Evolutionary conservation across 768 basidiomycete species (phyloP).

Genomic region (Boletus huronensis): DNA sequence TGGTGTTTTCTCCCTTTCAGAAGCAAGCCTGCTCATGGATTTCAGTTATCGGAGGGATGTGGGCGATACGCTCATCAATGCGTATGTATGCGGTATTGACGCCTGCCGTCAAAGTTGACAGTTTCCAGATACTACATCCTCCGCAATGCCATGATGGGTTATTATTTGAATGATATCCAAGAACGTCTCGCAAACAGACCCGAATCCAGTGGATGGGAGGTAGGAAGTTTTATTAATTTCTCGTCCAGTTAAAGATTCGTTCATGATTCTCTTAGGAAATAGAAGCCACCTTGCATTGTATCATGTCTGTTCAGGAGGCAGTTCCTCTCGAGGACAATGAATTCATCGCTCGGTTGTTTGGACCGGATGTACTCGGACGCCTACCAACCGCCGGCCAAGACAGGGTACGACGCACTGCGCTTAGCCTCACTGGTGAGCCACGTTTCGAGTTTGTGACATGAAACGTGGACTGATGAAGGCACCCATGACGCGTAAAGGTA

Average conservation of each 20-base stretch:
- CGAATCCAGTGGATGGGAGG: conserved; percentile 70
- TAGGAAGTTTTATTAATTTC: conserved; percentile 24
- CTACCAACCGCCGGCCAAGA: conserved; percentile 62
- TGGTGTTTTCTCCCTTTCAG: conserved; percentile 5
- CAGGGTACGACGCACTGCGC: conserved; percentile 68
- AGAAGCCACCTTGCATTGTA: conserved; percentile 83
- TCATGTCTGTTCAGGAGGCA: conserved; percentile 86
- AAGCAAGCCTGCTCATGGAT: conserved; percentile 1
- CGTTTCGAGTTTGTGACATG: background rate
- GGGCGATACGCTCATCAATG: conserved; percentile 85
- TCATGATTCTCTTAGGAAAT: conserved; percentile 54
- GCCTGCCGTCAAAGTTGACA: conserved; percentile 5
- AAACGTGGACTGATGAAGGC: background rate
- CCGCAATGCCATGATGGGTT: conserved; percentile 76
- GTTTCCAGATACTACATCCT: conserved; percentile 76
- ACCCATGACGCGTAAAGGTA: conserved; percentile 38
- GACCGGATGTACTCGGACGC: conserved; percentile 62
- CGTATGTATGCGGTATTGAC: conserved; percentile 45
- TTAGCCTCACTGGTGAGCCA: conserved; percentile 70
- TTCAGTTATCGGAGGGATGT: conserved; percentile 78
- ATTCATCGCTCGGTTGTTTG: conserved; percentile 64
- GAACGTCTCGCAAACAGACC: conserved; percentile 47
- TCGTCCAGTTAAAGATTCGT: background rate
- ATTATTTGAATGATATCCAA: conserved; percentile 59
- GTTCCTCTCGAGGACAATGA: conserved; percentile 56